phyloP scores from a whole-genome alignment of 164 flowering plant genomes.

The Malania oleifera region DNA sequence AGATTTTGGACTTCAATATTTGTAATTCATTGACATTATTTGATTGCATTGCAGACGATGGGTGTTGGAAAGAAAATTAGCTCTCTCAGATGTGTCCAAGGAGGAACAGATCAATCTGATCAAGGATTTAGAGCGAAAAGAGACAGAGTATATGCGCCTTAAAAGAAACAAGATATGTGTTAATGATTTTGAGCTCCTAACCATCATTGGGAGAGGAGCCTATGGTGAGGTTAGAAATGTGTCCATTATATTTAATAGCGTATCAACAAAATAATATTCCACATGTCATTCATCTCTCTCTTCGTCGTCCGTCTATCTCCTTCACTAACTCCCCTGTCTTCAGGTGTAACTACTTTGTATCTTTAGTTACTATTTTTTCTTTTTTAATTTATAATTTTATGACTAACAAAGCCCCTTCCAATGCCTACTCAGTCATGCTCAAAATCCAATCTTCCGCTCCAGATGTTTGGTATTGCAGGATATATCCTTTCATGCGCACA shows the following conservation, averaged over 20 bases:
- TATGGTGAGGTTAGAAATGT: neutral
- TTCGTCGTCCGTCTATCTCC: too few species aligned
- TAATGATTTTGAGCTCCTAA: slow-evolving; percentile 2
- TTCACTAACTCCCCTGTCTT: too few species aligned
- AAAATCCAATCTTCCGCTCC: too few species aligned
- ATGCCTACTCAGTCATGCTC: too few species aligned
- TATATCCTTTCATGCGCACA: too few species aligned
- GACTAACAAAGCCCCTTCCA: too few species aligned
- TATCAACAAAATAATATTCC: too few species aligned
- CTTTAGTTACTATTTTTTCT: too few species aligned
- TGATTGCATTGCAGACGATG: neutral
- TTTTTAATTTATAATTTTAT: too few species aligned
- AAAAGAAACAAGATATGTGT: slow-evolving; percentile 1
- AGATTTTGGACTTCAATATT: neutral
- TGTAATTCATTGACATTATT: neutral
- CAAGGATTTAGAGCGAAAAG: slow-evolving; percentile 3
- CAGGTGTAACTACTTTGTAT: too few species aligned
- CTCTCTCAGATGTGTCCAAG: slow-evolving; percentile 2
- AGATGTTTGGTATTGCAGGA: too few species aligned
- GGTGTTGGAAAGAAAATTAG: slow-evolving; percentile 6
- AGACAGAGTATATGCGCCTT: slow-evolving; percentile 1
- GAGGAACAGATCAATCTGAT: slow-evolving; percentile 5
- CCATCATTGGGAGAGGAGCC: slow-evolving; percentile 2
- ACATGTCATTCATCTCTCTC: too few species aligned
- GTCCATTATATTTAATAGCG: neutral